Base-by-base conservation (phyloP, 2,329 filamentous ascomycete species). In the Stemphylium beticola region DNA sequence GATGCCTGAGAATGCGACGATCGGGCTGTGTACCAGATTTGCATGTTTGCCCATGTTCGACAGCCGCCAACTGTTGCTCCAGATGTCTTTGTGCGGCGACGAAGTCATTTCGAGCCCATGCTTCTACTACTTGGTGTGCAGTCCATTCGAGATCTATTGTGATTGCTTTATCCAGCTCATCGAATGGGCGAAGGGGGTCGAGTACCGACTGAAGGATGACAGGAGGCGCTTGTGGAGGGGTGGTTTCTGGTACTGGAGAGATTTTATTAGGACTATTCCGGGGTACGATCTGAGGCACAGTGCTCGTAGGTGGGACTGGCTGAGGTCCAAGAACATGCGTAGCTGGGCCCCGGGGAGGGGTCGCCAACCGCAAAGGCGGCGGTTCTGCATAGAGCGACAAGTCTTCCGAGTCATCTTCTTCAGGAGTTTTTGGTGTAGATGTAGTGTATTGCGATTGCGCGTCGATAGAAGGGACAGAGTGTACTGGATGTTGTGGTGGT, bases 11-110 rank as follows among this genome's bases (percentile, higher is more conserved):
- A 14, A 73, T 52, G 15, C 70, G 61, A 14, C 60, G 49, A 33
- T 71, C 65, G 11, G 70, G 70, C 46, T 69, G 69, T 2, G 52
- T 41, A 6, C 59, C 61, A 32, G 47, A 51, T 3, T 44, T 57
- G 5, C 67, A 61, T 18, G 59, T 60, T 15, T 60, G 62, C 24
- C 70, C 69, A 7, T 56, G 60, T 48, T 69, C 63, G 18, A 72
- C 68, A 41, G 63, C 64, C 7, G 51, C 55, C 18, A 73, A 50
- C 31, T 70, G 67, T 17, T 65, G 53, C 44, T 69, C 64, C 7
- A 74, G 60, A 29, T 58, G 48, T 18, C 47, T 57, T 29, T 58
- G 53, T 12, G 67, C 68, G 5, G 51, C 22, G 3, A 44, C 9
- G 32, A 64, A 72, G 26, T 73, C 64, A 11, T 53, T 51, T 12